Evolutionary conservation across 2,329 filamentous ascomycete genomes (phyloP).

Genomic region (Xylaria sp.): DNA sequence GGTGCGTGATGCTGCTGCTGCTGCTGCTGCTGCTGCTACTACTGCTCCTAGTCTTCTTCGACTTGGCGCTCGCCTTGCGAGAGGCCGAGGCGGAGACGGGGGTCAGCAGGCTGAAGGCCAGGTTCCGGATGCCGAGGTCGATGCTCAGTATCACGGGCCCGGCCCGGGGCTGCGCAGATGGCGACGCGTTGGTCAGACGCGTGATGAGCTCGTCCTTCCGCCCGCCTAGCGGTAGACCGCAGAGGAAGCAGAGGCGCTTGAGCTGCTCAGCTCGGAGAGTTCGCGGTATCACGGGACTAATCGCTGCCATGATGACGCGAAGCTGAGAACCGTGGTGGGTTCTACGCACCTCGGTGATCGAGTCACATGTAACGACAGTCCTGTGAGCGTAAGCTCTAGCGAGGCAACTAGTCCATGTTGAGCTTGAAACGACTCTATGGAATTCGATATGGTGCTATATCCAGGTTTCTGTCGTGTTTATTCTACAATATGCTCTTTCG

Average conservation of each 20-base stretch:
- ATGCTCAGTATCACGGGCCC: slow-evolving; percentile 72
- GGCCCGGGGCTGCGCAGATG: not conserved
- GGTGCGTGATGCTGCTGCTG: not conserved
- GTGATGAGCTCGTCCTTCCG: slow-evolving; percentile 65
- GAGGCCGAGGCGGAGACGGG: not conserved
- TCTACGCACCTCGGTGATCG: not conserved
- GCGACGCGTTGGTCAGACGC: slow-evolving; percentile 54
- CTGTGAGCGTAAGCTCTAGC: not conserved
- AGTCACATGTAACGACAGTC: not conserved
- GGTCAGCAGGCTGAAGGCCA: slow-evolving; percentile 75
- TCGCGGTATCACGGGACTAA: slow-evolving; percentile 3
- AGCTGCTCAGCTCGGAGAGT: slow-evolving; percentile 61
- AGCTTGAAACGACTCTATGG: not conserved
- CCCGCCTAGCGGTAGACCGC: slow-evolving; percentile 68
- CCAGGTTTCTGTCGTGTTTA: not conserved
- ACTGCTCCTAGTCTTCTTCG: slow-evolving; percentile 4
- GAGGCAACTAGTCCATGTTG: slow-evolving; percentile 14
- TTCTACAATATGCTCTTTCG: not conserved
- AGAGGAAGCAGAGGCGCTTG: slow-evolving; percentile 67
- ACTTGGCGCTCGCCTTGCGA: slow-evolving; percentile 1
- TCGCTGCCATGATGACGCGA: slow-evolving; percentile 9
- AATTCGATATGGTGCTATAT: slow-evolving; percentile 2
- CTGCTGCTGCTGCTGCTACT: not conserved
- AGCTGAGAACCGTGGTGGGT: not conserved
- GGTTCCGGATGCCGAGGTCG: slow-evolving; percentile 85